Conservation (phyloP, 2,329 filamentous ascomycete genomes). For the Ceratocystis huliohia region DNA sequence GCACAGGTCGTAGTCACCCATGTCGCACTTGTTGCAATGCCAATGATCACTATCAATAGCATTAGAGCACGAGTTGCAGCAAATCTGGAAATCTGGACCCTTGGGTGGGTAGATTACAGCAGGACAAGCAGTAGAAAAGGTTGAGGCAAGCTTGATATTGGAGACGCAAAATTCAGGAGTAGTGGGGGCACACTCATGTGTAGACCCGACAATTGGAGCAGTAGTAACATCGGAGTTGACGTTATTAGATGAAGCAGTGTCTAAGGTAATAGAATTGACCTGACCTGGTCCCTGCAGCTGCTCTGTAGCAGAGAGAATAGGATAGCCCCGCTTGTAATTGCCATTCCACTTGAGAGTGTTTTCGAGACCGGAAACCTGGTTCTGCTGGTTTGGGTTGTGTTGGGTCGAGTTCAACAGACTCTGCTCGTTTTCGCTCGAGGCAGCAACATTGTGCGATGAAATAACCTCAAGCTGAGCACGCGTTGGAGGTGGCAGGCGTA, state of each 20-base stretch:
- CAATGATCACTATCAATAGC: conserved; percentile 74
- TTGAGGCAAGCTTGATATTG: not conserved
- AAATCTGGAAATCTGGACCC: conserved; percentile 57
- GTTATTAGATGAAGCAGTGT: not conserved
- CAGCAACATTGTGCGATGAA: not conserved
- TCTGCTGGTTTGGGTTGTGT: too few species aligned
- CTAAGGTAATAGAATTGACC: not conserved
- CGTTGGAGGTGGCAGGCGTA: not conserved
- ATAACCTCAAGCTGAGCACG: not conserved
- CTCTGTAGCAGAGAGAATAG: too few species aligned
- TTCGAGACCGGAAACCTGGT: too few species aligned
- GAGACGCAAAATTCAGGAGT: not conserved
- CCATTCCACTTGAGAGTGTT: too few species aligned
- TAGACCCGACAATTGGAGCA: not conserved
- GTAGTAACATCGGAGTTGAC: not conserved
- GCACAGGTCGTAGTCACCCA: conserved; percentile 91
- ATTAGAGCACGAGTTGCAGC: conserved; percentile 80
- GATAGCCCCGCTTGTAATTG: too few species aligned
- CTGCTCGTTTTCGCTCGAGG: not conserved
- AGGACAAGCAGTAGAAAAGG: conserved; percentile 8
- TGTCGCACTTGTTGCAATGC: conserved; percentile 87
- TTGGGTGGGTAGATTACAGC: conserved; percentile 24
- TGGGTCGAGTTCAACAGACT: not conserved
- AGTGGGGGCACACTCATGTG: not conserved
- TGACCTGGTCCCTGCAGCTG: too few species aligned